phyloP scores from a whole-genome alignment of 768 basidiomycete genomes.

The Termitomyces sp. region DNA sequence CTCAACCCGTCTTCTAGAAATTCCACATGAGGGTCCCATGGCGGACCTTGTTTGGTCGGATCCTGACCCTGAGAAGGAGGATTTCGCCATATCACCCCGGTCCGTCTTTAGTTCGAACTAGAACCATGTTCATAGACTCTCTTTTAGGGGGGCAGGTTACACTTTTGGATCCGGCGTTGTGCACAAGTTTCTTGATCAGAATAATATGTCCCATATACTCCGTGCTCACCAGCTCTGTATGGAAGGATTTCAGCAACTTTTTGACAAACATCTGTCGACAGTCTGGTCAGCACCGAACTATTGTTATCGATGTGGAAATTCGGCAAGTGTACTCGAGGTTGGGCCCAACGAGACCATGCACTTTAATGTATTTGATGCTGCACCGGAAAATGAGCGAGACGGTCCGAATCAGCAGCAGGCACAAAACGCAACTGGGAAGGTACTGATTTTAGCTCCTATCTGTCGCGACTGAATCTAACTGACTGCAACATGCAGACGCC shows the following conservation, averaged over 20 bases:
- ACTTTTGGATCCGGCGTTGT: slow-evolving; percentile 98
- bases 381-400: slow-evolving; percentile 95
- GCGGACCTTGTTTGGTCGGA: slow-evolving; percentile 99
- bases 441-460: slow-evolving; percentile 21
- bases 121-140: slow-evolving; percentile 13
- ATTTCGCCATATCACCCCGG: slow-evolving; percentile 98
- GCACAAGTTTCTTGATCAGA: slow-evolving; percentile 93
- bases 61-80: slow-evolving; percentile 98
- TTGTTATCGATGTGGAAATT: slow-evolving; percentile 97
- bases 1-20: slow-evolving; percentile 54
- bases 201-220: slow-evolving; percentile 95
- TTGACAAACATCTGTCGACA: slow-evolving; percentile 91
- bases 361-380: slow-evolving; percentile 98
- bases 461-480: slow-evolving; percentile 7
- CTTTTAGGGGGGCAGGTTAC: slow-evolving; percentile 88
- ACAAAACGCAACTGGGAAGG: slow-evolving; percentile 71
- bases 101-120: slow-evolving; percentile 31
- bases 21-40: slow-evolving; percentile 99
- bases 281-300: slow-evolving; percentile 99
- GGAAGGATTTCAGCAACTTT: slow-evolving; percentile 98
- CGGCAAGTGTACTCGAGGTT: slow-evolving; percentile 93
- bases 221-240: slow-evolving; percentile 99
- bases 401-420: slow-evolving; percentile 77
- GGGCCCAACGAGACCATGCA: slow-evolving; percentile 83
- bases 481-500: slow-evolving; percentile 46